These are phyloP conservation scores for Polytrichum formosum DNA, from an alignment of 225 moss, liverwort and hornwort species.

Conservation along the genomic window DNA sequence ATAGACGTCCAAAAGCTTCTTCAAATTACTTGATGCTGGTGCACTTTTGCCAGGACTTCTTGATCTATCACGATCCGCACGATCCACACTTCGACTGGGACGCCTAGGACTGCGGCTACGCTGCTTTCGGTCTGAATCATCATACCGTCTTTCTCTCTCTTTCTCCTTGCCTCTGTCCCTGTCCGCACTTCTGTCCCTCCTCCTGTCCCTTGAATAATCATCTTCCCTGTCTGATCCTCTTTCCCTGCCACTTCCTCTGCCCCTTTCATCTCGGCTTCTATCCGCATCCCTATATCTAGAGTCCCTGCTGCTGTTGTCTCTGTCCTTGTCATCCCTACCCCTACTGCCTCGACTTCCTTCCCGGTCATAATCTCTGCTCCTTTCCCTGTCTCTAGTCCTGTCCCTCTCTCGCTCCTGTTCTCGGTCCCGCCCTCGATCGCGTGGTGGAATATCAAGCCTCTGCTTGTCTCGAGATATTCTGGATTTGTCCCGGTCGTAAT, in stretches of 20 bases:
- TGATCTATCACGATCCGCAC: slow-evolving; percentile 41
- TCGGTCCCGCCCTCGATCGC: slow-evolving; percentile 46
- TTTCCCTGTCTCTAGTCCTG: slow-evolving; percentile 41
- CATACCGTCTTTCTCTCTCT: slow-evolving; percentile 26
- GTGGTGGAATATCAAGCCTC: slow-evolving; percentile 43
- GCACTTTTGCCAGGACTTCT: slow-evolving; percentile 46
- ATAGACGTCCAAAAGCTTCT: slow-evolving; percentile 69
- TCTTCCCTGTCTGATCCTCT: slow-evolving; percentile 41
- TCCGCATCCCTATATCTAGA: slow-evolving; percentile 39
- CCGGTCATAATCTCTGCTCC: slow-evolving; percentile 51
- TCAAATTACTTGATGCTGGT: slow-evolving; percentile 46
- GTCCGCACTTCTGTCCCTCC: slow-evolving; percentile 42
- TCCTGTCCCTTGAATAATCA: slow-evolving; percentile 37
- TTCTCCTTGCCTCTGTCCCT: slow-evolving; percentile 43
- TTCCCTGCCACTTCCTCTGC: slow-evolving; percentile 50
- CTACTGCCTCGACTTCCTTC: slow-evolving; percentile 56
- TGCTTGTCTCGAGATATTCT: slow-evolving; percentile 57
- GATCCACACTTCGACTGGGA: slow-evolving; percentile 19
- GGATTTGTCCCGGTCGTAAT: slow-evolving; percentile 35
- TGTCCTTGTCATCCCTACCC: slow-evolving; percentile 48
- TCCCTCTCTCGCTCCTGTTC: slow-evolving; percentile 42
- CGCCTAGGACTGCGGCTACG: slow-evolving; percentile 58
- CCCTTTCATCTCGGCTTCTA: slow-evolving; percentile 39
- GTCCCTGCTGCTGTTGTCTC: slow-evolving; percentile 40
- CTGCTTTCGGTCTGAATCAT: slow-evolving; percentile 29